Conservation (phyloP, 177 flowering plant genomes). For the Vitis hybrid region DNA sequence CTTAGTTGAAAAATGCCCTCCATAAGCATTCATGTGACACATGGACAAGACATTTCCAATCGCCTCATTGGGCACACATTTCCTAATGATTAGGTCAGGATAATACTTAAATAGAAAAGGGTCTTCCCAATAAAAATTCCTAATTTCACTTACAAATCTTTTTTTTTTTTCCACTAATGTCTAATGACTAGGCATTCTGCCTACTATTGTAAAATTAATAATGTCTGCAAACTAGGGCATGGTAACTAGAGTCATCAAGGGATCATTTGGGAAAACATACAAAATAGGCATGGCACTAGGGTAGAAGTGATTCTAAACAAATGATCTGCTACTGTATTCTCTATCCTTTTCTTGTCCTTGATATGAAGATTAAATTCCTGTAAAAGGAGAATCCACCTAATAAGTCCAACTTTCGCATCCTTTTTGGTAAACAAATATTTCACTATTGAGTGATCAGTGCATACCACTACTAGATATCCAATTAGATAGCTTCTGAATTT, state of each 20-base stretch:
- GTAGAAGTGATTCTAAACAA: not conserved
- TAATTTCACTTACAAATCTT: not conserved
- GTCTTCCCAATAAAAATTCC: constrained; percentile 8
- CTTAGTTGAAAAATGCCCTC: constrained; percentile 14
- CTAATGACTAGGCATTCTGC: too few species aligned
- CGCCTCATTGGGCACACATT: constrained; percentile 11
- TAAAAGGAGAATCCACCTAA: constrained; percentile 11
- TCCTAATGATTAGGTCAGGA: constrained; percentile 8
- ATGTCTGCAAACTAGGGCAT: not conserved
- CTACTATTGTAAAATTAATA: not conserved
- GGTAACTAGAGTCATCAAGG: too few species aligned
- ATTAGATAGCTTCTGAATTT: constrained; percentile 15
- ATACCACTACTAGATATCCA: constrained; percentile 1
- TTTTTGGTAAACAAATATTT: constrained; percentile 1
- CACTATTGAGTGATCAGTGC: too few species aligned
- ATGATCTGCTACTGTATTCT: constrained; percentile 20
- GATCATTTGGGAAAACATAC: too few species aligned
- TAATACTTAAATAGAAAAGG: constrained; percentile 8
- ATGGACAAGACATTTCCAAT: not conserved
- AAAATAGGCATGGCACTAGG: too few species aligned
- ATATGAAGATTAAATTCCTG: not conserved
- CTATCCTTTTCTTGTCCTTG: constrained; percentile 1
- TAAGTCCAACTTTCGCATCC: constrained; percentile 11
- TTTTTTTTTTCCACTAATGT: not conserved
- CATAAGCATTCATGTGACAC: constrained; percentile 11